phyloP scores from a whole-genome alignment of 257 asterid species.

The Ocimum tenuiflorum region DNA sequence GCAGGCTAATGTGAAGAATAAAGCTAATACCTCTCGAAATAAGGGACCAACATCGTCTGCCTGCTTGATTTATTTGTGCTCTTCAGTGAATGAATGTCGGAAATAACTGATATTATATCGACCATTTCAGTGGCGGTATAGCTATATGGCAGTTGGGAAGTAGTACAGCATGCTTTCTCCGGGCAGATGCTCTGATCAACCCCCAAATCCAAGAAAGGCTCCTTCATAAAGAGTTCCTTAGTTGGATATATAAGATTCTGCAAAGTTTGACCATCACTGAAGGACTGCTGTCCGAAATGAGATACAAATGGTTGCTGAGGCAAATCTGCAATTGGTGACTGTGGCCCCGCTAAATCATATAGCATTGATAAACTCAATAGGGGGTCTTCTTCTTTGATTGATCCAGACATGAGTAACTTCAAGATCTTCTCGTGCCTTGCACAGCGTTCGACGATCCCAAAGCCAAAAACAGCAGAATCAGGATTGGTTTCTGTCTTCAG shows the following conservation, averaged over 20 bases:
- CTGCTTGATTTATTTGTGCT: conserved; percentile 39
- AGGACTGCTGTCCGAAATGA: conserved; percentile 7
- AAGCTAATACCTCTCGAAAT: conserved; percentile 63
- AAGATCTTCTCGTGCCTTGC: conserved; percentile 44
- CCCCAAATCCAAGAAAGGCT: conserved; percentile 31
- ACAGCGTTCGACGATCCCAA: conserved; percentile 57
- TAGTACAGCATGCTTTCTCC: conserved; percentile 19
- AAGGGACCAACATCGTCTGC: conserved; percentile 78
- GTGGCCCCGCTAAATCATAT: conserved; percentile 42
- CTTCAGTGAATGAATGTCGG: conserved; percentile 37
- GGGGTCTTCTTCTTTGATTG: conserved; percentile 39
- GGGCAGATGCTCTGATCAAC: conserved; percentile 27
- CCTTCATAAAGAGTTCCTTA: conserved; percentile 38
- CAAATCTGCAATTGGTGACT: conserved; percentile 21
- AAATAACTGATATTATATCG: conserved; percentile 42
- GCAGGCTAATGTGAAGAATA: not conserved
- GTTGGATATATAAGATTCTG: conserved; percentile 48
- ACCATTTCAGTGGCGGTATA: conserved; percentile 33
- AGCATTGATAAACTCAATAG: conserved; percentile 36
- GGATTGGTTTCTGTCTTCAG: conserved; percentile 39
- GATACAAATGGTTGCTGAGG: conserved; percentile 35
- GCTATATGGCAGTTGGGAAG: conserved; percentile 27
- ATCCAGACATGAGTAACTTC: conserved; percentile 54
- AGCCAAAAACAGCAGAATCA: conserved; percentile 37
- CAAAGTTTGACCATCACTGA: conserved; percentile 29